phyloP scores from a whole-genome alignment of 2,329 filamentous ascomycete species.

The Phyllachora maydis region DNA sequence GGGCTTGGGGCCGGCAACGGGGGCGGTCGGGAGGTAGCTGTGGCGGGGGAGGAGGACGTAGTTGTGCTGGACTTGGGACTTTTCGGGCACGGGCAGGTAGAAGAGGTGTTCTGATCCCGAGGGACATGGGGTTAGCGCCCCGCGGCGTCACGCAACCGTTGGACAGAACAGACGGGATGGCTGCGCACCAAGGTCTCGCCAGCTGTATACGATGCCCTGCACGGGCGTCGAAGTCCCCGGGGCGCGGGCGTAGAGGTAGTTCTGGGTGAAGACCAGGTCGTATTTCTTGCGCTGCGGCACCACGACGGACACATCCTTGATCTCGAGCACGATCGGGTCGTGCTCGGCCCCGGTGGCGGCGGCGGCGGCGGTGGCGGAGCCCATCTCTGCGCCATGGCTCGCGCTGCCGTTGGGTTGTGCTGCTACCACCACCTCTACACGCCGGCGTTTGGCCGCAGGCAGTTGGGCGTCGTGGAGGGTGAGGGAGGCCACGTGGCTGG shows the following conservation, averaged over 20 bases:
- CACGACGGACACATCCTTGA: conserved; percentile 47
- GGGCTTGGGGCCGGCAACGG: conserved; percentile 16
- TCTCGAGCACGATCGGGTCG: conserved; percentile 34
- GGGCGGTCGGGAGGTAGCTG: conserved; percentile 20
- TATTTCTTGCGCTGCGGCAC: conserved; percentile 50
- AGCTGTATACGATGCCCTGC: conserved; percentile 32
- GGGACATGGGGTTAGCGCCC: not conserved
- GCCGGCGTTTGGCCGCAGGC: conserved; percentile 28
- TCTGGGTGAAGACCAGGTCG: conserved; percentile 38
- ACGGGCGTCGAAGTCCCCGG: conserved; percentile 29
- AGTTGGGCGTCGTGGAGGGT: conserved; percentile 8
- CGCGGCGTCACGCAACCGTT: not conserved
- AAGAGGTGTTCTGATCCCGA: conserved; percentile 33
- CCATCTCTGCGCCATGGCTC: not conserved
- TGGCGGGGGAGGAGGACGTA: conserved; percentile 40
- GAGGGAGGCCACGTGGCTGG: conserved; percentile 24
- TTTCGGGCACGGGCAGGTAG: conserved; percentile 43
- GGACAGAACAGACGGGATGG: too few species aligned
- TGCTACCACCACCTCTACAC: conserved; percentile 19
- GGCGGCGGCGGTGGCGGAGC: conserved; percentile 13
- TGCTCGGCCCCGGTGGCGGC: too few species aligned
- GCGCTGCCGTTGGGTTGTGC: conserved; percentile 7
- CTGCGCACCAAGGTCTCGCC: conserved; percentile 40
- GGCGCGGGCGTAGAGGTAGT: conserved; percentile 34
- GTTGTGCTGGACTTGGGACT: conserved; percentile 43